A percentile compares a stretch with the other conserved stretches of the same genome.
Conservation (phyloP, 116 monocot species). For the Zostera marina region DNA sequence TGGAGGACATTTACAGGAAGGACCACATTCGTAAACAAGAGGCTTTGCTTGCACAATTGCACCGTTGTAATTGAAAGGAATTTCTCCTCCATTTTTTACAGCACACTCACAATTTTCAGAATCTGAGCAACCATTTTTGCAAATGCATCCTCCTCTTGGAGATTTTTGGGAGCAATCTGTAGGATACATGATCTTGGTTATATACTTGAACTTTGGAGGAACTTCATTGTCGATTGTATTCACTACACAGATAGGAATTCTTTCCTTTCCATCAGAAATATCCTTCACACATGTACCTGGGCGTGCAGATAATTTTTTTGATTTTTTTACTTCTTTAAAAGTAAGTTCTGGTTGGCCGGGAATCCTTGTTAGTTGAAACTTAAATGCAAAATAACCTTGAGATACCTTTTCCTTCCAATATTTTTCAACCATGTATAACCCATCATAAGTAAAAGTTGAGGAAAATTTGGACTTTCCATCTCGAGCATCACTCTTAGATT, state of each 20-base stretch:
- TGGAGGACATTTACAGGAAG: conserved; percentile 42
- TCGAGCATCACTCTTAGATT: too few relatives aligned
- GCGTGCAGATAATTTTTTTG: conserved; percentile 14
- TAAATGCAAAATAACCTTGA: too few relatives aligned
- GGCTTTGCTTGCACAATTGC: conserved; percentile 37
- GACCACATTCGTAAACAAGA: conserved; percentile 49
- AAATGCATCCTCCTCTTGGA: conserved; percentile 29
- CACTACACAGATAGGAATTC: conserved; percentile 27
- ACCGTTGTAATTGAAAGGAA: conserved; percentile 37
- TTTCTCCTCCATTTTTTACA: conserved; percentile 41
- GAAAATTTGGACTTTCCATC: too few relatives aligned
- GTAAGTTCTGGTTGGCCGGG: too few relatives aligned
- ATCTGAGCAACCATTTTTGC: conserved; percentile 32
- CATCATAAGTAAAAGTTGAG: too few relatives aligned
- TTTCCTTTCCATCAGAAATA: conserved; percentile 40
- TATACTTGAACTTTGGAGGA: conserved; percentile 20
- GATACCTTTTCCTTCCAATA: too few relatives aligned
- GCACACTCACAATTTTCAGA: conserved; percentile 34
- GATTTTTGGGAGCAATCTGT: conserved; percentile 8
- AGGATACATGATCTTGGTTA: conserved; percentile 19
- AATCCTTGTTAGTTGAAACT: too few relatives aligned
- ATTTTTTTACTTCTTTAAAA: too few relatives aligned
- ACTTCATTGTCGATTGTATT: conserved; percentile 25
- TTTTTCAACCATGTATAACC: too few relatives aligned
- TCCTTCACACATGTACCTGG: conserved; percentile 26